Conservation (phyloP, 2,329 filamentous ascomycete genomes). For the Amphichorda felina region DNA sequence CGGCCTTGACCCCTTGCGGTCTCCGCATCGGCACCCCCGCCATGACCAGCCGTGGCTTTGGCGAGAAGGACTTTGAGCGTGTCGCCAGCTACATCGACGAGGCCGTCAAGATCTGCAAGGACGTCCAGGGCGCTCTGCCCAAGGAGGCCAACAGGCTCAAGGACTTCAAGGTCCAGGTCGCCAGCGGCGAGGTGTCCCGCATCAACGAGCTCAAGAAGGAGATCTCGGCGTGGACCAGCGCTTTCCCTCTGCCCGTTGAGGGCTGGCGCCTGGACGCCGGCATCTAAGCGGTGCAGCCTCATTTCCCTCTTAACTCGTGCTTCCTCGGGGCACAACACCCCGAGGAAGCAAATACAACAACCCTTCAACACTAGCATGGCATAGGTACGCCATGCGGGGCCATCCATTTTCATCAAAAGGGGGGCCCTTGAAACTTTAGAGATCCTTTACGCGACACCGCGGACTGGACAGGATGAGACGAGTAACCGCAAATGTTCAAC, state of each 20-base stretch:
- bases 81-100: constrained; percentile 84
- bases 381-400: neutral
- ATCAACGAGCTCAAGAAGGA: constrained; percentile 82
- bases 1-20: constrained; percentile 84
- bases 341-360: neutral
- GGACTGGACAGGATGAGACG: neutral
- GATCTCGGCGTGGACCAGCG: constrained; percentile 74
- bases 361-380: neutral
- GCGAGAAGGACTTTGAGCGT: constrained; percentile 80
- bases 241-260: constrained; percentile 86
- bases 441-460: neutral
- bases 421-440: neutral
- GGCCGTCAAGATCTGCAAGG: constrained; percentile 80
- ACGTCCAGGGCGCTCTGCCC: constrained; percentile 71
- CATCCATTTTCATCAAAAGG: constrained; percentile 4
- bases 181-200: constrained; percentile 63
- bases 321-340: no score
- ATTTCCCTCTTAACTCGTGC: no score
- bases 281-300: constrained; percentile 30
- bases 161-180: constrained; percentile 95
- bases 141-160: constrained; percentile 99
- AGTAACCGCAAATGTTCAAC: constrained; percentile 1
- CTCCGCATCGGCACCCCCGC: constrained; percentile 94
- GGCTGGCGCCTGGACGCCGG: constrained; percentile 53
- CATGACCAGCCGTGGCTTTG: constrained; percentile 94